phyloP scores from a whole-genome alignment of 1,139 yeast species.

The Arxiozyma slooffiae region DNA sequence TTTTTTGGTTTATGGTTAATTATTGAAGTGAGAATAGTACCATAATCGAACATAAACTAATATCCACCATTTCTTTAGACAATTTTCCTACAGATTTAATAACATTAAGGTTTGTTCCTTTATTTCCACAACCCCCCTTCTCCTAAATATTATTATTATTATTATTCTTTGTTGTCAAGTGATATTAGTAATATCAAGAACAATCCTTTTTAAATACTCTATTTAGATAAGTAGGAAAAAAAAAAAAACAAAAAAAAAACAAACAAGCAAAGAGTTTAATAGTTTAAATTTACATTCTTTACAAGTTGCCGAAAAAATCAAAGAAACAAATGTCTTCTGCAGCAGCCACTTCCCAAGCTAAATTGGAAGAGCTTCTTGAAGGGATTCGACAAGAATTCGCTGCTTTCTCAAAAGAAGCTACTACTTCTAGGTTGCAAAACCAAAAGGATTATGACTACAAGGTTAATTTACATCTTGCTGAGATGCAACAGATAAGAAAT shows the following conservation, averaged over 20 bases:
- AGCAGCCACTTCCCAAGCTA: conserved; percentile 8
- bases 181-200: not conserved
- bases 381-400: conserved; percentile 91
- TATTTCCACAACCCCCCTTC: not conserved
- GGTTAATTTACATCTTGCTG: conserved; percentile 84
- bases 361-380: conserved; percentile 58
- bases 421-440: conserved; percentile 68
- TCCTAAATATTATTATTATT: not conserved
- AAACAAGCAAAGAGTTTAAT: not conserved
- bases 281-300: not conserved
- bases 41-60: not conserved
- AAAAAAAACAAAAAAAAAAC: not conserved
- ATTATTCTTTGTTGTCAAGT: not conserved
- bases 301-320: not conserved
- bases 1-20: not conserved
- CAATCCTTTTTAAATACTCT: not conserved
- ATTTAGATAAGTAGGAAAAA: not conserved
- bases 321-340: conserved; percentile 9
- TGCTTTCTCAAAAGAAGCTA: conserved; percentile 75
- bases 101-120: not conserved
- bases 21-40: not conserved
- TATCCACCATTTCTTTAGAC: not conserved
- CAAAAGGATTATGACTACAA: conserved; percentile 90
- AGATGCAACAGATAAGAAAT: conserved; percentile 88
- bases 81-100: no score